Conservation (phyloP, 106 monocot genomes). For the Chionographis japonica region DNA sequence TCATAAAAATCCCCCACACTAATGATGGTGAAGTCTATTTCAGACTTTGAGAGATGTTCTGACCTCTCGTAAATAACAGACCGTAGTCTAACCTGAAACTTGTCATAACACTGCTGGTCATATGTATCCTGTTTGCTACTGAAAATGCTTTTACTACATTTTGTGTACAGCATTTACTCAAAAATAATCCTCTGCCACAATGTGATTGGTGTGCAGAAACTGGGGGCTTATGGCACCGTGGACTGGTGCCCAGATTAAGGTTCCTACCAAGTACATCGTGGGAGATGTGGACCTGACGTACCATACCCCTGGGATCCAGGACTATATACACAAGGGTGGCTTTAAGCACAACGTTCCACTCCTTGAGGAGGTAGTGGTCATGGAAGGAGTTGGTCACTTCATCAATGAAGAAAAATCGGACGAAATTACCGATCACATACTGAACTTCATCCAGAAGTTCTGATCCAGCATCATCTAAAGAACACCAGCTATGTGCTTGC, state of each 20-base stretch:
- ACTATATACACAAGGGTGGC: slow-evolving; percentile 18
- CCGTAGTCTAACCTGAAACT: no score
- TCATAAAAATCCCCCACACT: no score
- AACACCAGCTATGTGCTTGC: background rate
- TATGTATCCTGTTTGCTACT: no score
- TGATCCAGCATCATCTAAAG: background rate
- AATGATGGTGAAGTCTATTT: no score
- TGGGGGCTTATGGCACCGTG: slow-evolving; percentile 27
- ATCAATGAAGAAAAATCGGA: slow-evolving; percentile 21
- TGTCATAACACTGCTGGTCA: no score
- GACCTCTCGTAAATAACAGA: no score
- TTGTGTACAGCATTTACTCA: no score
- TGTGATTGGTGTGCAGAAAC: slow-evolving; percentile 7
- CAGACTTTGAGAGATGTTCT: no score
- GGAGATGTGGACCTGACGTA: slow-evolving; percentile 24
- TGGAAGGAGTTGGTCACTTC: slow-evolving; percentile 32
- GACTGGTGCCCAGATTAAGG: slow-evolving; percentile 17
- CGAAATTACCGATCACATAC: slow-evolving; percentile 29
- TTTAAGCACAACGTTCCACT: slow-evolving; percentile 14
- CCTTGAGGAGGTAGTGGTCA: slow-evolving; percentile 16
- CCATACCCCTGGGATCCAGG: slow-evolving; percentile 16
- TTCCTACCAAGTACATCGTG: slow-evolving; percentile 24
- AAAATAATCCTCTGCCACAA: background rate
- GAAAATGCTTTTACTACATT: no score
- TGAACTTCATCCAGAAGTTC: slow-evolving; percentile 22